A percentile compares a stretch with the other conserved stretches of the same genome.
phyloP scores from a whole-genome alignment of 2,329 filamentous ascomycete species.

The Xenoacremonium recifei region DNA sequence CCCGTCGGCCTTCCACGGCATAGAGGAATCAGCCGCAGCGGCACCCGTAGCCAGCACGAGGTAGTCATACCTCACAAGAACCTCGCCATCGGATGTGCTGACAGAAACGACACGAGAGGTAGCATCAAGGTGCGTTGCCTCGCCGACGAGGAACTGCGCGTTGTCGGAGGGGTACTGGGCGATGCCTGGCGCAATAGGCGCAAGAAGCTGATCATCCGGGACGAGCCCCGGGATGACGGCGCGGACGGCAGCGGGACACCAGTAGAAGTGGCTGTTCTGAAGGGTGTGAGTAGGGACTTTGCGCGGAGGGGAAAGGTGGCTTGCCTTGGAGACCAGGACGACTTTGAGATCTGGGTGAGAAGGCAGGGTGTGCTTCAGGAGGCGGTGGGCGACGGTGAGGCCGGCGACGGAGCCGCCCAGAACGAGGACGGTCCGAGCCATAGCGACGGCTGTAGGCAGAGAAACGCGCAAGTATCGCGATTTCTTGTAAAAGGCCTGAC shows the following conservation, averaged over 20 bases:
- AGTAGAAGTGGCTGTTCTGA: slow-evolving; percentile 57
- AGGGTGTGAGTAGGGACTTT: slow-evolving; percentile 4
- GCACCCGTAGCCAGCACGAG: slow-evolving; percentile 58
- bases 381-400: slow-evolving; percentile 51
- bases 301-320: slow-evolving; percentile 2
- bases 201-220: slow-evolving; percentile 49
- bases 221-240: slow-evolving; percentile 51
- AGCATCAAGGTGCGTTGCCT: slow-evolving; percentile 41
- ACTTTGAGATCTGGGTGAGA: slow-evolving; percentile 49
- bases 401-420: slow-evolving; percentile 55
- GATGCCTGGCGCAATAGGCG: slow-evolving; percentile 48
- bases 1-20: slow-evolving; percentile 53
- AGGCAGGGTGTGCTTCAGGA: slow-evolving; percentile 51
- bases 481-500: too few relatives aligned
- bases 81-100: slow-evolving; percentile 22
- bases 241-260: slow-evolving; percentile 56
- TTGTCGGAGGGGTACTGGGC: slow-evolving; percentile 46
- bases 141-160: slow-evolving; percentile 53
- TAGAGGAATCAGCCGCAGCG: slow-evolving; percentile 34
- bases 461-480: too few relatives aligned
- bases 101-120: slow-evolving; percentile 43
- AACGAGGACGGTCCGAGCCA: slow-evolving; percentile 53
- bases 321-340: slow-evolving; percentile 55
- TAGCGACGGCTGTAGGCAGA: too few relatives aligned
- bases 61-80: slow-evolving; percentile 49